Evolutionary conservation across 768 basidiomycete genomes (phyloP), one percentile per base, ranked within the genome.

Genomic region (Tulasnella sp.): DNA sequence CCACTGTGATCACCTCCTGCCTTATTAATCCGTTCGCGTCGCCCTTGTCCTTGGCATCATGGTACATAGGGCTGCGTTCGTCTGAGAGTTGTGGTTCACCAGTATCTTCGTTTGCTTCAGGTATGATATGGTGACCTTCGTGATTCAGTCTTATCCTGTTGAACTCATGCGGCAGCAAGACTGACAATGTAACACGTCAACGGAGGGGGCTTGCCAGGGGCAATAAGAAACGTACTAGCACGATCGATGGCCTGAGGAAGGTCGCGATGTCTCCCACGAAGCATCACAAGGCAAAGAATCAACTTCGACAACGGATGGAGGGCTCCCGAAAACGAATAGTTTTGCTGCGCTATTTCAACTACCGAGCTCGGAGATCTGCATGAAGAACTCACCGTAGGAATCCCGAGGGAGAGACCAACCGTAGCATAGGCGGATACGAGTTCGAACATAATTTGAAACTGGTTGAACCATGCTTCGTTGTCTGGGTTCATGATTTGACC

Each of bases 201-300:
- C 11, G 46, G 34, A n/a, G 21, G 46, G 34, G 5, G 27, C 3
- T 27, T 25, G 21, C 7, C 11, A 32, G 11, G n/a, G 9, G 36
- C 36, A n/a, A n/a, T n/a, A 37, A 11, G 50, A 8, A 15, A 21
- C 39, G 25, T 46, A 55, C 53, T 43, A 0, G 91, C 87, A 52
- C 91, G 80, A 68, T 91, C 88, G 42, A 92, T 89, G 6, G 87
- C 89, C 17, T 86, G 82, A 0, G 88, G 88, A 5, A 91, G 71
- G 32, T 89, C 88, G 43, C 92, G 83, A 68, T 97, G 92, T 14
- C 90, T 79, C 8, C 92, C 91, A 58, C 96, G 85, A 60, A 99
- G 77, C 89, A 98, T 98, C 63, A 98, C 90, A 7, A 78, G 68
- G 65, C 82, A 83, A 23, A 97, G 63, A 55, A 98, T 81, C 35